Evolutionary conservation across 2,329 filamentous ascomycete species (phyloP).

Genomic region (Blastomyces gilchristii): DNA sequence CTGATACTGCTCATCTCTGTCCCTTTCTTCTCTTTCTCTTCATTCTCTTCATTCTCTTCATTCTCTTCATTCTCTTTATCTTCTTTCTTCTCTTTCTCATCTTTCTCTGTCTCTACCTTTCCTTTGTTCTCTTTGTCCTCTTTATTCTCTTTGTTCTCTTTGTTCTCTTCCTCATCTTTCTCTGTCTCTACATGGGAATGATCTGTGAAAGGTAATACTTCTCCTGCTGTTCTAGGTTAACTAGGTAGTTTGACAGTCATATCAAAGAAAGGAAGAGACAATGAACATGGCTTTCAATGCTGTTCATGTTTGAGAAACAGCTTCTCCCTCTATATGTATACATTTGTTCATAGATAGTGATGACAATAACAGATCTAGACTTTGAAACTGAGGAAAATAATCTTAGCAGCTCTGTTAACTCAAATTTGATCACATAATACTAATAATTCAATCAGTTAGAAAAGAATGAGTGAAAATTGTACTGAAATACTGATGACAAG

Average conservation of each 20-base stretch:
- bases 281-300: background rate
- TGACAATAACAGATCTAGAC: background rate
- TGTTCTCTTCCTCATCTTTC: too few relatives aligned
- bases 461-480: background rate
- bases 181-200: background rate
- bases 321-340: background rate
- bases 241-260: background rate
- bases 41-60: too few relatives aligned
- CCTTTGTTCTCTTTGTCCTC: too few relatives aligned
- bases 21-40: background rate
- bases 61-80: too few relatives aligned
- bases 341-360: background rate
- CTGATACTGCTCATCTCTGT: rapidly evolving
- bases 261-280: background rate
- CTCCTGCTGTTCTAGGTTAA: background rate
- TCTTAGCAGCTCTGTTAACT: background rate
- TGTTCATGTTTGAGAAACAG: background rate
- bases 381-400: background rate
- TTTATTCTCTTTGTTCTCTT: too few relatives aligned
- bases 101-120: too few relatives aligned
- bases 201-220: background rate
- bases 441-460: background rate
- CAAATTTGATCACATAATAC: background rate
- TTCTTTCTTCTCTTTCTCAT: too few relatives aligned
- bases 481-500: too few relatives aligned